Evolutionary conservation across 768 basidiomycete genomes (phyloP).

Genomic region (Termitomyces sp.): DNA sequence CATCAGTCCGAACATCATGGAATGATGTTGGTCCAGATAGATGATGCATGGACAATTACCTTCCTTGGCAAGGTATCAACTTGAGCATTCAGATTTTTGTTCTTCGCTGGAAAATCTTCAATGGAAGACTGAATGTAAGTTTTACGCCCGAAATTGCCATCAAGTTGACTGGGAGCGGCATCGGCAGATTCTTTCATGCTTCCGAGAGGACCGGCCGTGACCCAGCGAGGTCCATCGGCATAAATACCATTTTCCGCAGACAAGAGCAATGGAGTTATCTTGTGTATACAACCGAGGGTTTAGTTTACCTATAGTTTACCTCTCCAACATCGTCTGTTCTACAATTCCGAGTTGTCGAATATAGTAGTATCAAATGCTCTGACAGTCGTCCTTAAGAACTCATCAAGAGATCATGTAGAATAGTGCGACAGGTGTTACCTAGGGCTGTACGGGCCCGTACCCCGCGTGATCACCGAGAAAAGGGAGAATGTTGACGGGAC

Average conservation of each 20-base stretch:
- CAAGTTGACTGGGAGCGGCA: not conserved
- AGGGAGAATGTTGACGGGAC: not conserved
- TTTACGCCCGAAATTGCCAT: not conserved
- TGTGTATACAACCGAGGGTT: not conserved
- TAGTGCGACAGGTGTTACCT: not conserved
- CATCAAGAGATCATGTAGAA: not conserved
- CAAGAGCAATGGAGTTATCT: not conserved
- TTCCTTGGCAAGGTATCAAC: too few relatives aligned
- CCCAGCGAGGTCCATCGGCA: too few relatives aligned
- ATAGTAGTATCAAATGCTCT: not conserved
- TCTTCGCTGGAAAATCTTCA: too few relatives aligned
- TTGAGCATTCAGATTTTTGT: too few relatives aligned
- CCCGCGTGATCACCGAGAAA: not conserved
- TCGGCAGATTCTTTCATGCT: not conserved
- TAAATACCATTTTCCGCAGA: not conserved
- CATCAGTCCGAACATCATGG: not conserved
- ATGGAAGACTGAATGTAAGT: not conserved
- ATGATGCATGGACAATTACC: not conserved
- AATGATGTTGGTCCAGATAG: not conserved
- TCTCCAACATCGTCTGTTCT: not conserved
- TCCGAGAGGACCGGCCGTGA: not conserved
- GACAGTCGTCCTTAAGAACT: not conserved
- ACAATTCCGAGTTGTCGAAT: not conserved
- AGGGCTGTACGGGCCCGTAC: not conserved
- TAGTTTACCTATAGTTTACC: not conserved